Percentiles rank a stretch among this genome's conserved stretches.
These are phyloP conservation scores for Thraustochytrium sp. DNA, from an alignment of 352 stramenopile genomes.

Conservation along the genomic window DNA sequence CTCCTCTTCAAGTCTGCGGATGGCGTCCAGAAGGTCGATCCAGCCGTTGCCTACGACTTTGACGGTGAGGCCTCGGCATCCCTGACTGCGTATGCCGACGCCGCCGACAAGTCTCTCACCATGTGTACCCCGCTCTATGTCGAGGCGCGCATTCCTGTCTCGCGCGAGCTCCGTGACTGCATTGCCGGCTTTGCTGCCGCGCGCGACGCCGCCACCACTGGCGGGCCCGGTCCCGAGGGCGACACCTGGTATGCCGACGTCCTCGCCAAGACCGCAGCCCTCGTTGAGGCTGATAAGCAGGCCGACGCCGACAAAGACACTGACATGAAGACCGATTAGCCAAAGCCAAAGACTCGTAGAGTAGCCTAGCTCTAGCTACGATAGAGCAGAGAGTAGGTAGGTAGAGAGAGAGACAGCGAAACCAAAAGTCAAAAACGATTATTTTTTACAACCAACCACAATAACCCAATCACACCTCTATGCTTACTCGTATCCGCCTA, in stretches of 20 bases:
- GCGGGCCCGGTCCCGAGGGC: background rate
- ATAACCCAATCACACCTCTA: too few relatives aligned
- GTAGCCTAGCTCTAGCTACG: too few relatives aligned
- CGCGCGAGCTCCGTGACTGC: background rate
- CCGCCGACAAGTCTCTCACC: background rate
- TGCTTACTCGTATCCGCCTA: too few relatives aligned
- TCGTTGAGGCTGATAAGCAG: constrained; percentile 4
- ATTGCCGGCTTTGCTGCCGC: background rate
- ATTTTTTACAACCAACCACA: too few relatives aligned
- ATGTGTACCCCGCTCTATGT: background rate
- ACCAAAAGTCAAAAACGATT: too few relatives aligned
- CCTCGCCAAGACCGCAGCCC: background rate
- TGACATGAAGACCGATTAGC: constrained; percentile 1
- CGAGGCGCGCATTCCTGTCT: background rate
- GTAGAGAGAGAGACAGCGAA: background rate
- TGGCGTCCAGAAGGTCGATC: background rate
- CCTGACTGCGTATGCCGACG: background rate
- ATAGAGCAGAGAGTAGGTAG: background rate
- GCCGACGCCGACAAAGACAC: background rate
- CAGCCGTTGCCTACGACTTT: background rate
- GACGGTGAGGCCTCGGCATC: background rate
- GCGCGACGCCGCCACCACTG: background rate
- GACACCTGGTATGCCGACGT: constrained; percentile 1
- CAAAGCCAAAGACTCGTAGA: too few relatives aligned
- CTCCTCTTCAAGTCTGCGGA: background rate